Percentiles rank a stretch among this genome's conserved stretches.
These are phyloP conservation scores for Aethionema arabicum DNA, from an alignment of 345 rosid species.

Conservation along the genomic window DNA sequence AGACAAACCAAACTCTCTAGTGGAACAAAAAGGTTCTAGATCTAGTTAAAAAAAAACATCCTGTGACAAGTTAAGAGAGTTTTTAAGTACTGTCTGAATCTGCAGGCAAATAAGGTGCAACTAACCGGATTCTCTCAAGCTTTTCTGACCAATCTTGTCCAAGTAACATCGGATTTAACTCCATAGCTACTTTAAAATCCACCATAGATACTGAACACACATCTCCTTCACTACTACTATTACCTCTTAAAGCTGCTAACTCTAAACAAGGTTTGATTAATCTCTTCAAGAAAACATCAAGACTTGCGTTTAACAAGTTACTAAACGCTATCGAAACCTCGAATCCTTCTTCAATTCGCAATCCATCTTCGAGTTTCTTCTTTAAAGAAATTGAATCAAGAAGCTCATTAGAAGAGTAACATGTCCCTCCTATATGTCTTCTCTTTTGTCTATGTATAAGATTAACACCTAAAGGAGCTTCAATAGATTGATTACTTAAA, in stretches of 20 bases:
- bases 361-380: slow-evolving; percentile 49
- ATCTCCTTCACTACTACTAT: slow-evolving; percentile 13
- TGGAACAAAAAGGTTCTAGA: slow-evolving; percentile 20
- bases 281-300: slow-evolving; percentile 58
- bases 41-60: slow-evolving; percentile 1
- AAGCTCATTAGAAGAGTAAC: slow-evolving; percentile 50
- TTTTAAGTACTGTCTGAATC: slow-evolving; percentile 2
- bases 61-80: no score
- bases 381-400: slow-evolving; percentile 56
- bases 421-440: slow-evolving; percentile 37
- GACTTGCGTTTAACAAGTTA: slow-evolving; percentile 53
- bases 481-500: slow-evolving; percentile 57
- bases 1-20: slow-evolving; percentile 21
- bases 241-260: slow-evolving; percentile 49
- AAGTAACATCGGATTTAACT: slow-evolving; percentile 52
- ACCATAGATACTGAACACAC: slow-evolving; percentile 40
- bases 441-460: slow-evolving; percentile 37
- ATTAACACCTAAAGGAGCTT: slow-evolving; percentile 66
- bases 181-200: slow-evolving; percentile 65
- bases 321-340: slow-evolving; percentile 51
- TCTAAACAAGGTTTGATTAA: slow-evolving; percentile 68
- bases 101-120: slow-evolving; percentile 33
- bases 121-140: slow-evolving; percentile 50
- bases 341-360: slow-evolving; percentile 54
- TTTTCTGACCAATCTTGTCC: slow-evolving; percentile 59